A percentile compares a stretch with the other conserved stretches of the same genome.
Conservation (phyloP, 495 filamentous ascomycete species). For the Aspergillus diversus region DNA sequence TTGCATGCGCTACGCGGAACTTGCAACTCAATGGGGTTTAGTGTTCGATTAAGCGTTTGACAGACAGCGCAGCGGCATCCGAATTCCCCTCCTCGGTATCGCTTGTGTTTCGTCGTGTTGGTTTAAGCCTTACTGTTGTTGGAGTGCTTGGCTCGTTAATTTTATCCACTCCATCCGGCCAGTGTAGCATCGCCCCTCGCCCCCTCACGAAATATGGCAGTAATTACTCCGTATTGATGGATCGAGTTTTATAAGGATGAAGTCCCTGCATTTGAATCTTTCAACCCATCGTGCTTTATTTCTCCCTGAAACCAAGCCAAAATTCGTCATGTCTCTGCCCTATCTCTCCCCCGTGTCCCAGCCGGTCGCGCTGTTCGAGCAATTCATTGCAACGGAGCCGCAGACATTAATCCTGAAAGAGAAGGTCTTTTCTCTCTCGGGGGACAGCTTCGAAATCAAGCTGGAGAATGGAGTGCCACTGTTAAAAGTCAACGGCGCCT, state of each 20-base stretch:
- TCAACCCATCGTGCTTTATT: not conserved
- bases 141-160: no score
- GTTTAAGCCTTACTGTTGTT: no score
- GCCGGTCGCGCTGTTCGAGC: slow-evolving; percentile 49
- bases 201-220: not conserved
- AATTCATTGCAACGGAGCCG: slow-evolving; percentile 48
- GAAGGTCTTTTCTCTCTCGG: slow-evolving; percentile 55
- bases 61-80: no score
- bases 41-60: no score
- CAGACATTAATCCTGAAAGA: slow-evolving; percentile 58
- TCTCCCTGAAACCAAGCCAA: not conserved
- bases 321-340: not conserved
- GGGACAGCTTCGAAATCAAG: slow-evolving; percentile 43
- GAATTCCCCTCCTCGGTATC: no score
- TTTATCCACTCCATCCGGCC: no score
- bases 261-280: not conserved
- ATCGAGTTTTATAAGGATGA: not conserved
- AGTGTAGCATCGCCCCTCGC: not conserved
- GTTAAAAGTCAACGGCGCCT: not conserved
- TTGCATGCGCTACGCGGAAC: no score
- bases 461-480: slow-evolving; percentile 4
- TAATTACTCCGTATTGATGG: not conserved
- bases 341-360: not conserved
- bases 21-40: no score
- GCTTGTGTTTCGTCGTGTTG: no score